Evolutionary conservation across 2,329 filamentous ascomycete genomes (phyloP).

Genomic region (Xylariales sp.): DNA sequence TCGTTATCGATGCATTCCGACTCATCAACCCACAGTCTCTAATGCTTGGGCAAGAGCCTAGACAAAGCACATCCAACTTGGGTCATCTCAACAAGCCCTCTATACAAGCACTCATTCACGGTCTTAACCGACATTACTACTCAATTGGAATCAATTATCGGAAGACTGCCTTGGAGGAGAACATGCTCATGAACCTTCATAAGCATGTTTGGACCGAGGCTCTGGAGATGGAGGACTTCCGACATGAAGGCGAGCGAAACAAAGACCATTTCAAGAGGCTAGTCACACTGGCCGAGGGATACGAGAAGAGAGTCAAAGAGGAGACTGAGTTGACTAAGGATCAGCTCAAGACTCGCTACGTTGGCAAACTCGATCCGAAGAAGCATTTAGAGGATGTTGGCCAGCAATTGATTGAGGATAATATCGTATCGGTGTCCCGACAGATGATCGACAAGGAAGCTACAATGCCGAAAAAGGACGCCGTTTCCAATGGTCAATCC

Average conservation of each 20-base stretch:
- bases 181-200: conserved; percentile 99
- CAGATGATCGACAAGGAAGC: conserved; percentile 99
- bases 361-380: conserved; percentile 98
- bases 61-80: conserved; percentile 97
- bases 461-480: conserved; percentile 81
- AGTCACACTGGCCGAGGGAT: conserved; percentile 90
- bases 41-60: conserved; percentile 97
- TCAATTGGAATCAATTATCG: conserved; percentile 98
- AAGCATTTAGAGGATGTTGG: conserved; percentile 98
- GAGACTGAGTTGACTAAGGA: conserved; percentile 98
- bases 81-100: conserved; percentile 99
- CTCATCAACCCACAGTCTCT: conserved; percentile 97
- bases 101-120: conserved; percentile 99
- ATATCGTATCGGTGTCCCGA: conserved; percentile 96
- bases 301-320: conserved; percentile 98
- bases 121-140: conserved; percentile 98
- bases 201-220: conserved; percentile 99
- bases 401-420: conserved; percentile 97
- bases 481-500: conserved; percentile 60
- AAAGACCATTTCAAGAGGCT: conserved; percentile 89
- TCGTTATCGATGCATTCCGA: conserved; percentile 98
- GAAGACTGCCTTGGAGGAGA: conserved; percentile 97
- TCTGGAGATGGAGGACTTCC: conserved; percentile 96
- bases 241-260: conserved; percentile 83
- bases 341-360: conserved; percentile 97